A percentile compares a stretch with the other conserved stretches of the same genome.
These are phyloP conservation scores for Euphrasia confusa DNA, from an alignment of 257 asterid species.

Conservation along the genomic window DNA sequence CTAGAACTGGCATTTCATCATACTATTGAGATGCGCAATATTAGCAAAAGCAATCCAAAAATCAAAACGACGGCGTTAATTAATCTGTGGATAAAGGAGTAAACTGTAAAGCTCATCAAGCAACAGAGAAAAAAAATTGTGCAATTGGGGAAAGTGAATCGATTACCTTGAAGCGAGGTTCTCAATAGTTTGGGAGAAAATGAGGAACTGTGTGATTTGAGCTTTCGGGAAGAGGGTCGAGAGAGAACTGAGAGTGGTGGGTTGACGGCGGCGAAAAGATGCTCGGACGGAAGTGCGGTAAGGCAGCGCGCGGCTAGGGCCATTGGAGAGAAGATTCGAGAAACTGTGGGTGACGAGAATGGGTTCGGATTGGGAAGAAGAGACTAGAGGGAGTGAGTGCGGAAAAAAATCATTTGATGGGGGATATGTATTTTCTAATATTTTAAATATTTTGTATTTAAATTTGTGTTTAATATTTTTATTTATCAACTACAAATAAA, in stretches of 20 bases:
- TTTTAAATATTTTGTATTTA: no score
- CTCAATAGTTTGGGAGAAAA: slow-evolving; percentile 24
- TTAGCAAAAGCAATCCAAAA: background rate
- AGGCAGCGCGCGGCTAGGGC: slow-evolving; percentile 45
- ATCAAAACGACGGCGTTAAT: background rate
- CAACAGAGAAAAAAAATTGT: background rate
- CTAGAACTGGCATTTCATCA: background rate
- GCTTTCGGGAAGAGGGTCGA: slow-evolving; percentile 26
- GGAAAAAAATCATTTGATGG: no score
- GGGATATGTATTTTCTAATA: no score
- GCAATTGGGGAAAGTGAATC: background rate
- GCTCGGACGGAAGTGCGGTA: slow-evolving; percentile 36
- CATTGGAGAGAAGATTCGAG: slow-evolving; percentile 40
- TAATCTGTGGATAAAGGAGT: background rate
- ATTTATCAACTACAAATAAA: no score
- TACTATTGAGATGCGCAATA: background rate
- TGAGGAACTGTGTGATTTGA: slow-evolving; percentile 28
- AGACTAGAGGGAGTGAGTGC: no score
- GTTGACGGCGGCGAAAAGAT: slow-evolving; percentile 27
- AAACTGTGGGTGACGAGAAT: background rate
- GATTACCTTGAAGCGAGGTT: slow-evolving; percentile 41
- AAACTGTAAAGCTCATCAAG: background rate
- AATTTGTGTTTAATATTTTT: no score
- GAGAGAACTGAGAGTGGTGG: slow-evolving; percentile 31
- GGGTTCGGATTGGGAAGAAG: slow-evolving; percentile 49